A percentile compares a stretch with the other conserved stretches of the same genome.
Evolutionary conservation across 176 grass and related monocot species (phyloP).

Genomic region (Miscanthus lutarioriparius): DNA sequence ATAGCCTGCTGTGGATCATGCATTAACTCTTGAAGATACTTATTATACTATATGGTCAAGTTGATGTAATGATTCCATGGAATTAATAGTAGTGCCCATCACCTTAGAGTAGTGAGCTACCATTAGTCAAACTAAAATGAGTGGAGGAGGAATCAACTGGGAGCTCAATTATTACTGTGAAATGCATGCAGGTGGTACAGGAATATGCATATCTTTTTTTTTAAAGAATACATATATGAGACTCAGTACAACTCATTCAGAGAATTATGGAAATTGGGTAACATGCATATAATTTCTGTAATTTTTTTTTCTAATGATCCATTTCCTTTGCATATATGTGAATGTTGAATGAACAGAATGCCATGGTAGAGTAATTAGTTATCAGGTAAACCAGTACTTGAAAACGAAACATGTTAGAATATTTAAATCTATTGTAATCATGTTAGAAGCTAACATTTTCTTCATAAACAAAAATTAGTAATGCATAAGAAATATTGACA

Average conservation of each 20-base stretch:
- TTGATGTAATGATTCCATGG: slow-evolving; percentile 11
- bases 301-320: not conserved
- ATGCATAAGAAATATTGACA: too few species aligned
- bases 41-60: slow-evolving; percentile 31
- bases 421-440: not conserved
- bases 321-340: not conserved
- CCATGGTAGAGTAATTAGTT: not conserved
- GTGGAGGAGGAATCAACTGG: slow-evolving; percentile 1
- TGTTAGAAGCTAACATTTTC: too few species aligned
- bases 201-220: not conserved
- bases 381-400: not conserved
- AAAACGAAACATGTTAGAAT: not conserved
- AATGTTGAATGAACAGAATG: not conserved
- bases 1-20: slow-evolving; percentile 21
- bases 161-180: not conserved
- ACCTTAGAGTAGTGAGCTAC: not conserved
- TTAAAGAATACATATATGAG: not conserved
- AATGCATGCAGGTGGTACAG: not conserved
- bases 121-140: slow-evolving; percentile 24
- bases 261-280: not conserved
- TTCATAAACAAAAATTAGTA: too few species aligned
- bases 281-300: not conserved
- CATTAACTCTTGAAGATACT: not conserved
- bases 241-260: not conserved
- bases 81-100: slow-evolving; percentile 4